Evolutionary conservation across 2,329 filamentous ascomycete genomes (phyloP), one percentile per base, ranked within the genome.

Genomic region (Neoarthrinium moseri): DNA sequence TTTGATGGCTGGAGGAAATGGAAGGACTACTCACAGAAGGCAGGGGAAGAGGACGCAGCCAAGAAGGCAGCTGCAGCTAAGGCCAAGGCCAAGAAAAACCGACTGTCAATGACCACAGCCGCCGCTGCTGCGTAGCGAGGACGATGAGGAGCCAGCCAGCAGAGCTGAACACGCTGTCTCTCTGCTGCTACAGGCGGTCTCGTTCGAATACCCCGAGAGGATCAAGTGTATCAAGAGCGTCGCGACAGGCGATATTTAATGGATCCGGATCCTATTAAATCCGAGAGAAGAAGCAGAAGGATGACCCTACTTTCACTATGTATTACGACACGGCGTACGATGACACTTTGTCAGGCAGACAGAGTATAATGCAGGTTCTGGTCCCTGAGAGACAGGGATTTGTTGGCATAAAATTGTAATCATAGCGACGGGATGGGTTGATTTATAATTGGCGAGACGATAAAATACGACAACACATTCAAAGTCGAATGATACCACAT

Each of bases 1-100:
- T 97, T 94, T 64, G 92, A 97, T 64, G 94, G 94, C 51, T 99
- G 94, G 94, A 83, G 91, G 45, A 90, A 90, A 67, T 99, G 94
- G 94, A 96, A 96, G 66, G 89, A 94, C 59, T 92, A 89, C 61
- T 74, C 73, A 7, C 71, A 75, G 47, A 71, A 73, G 49, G 64
- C 64, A 4, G 69, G 73, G 20, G 67, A 70, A 44, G 62, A 68
- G 17, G 73, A 73, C 22, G 64, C 69, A 4, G 60, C 56, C 15
- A 73, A 71, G 54, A 74, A 73, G 54, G 56, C 60, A 6, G 62
- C 65, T 12, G 55, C 64, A 20, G 58, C 40, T 23, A 66, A 66
- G 46, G 52, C 49, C n/a, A 67, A 64, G 50, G 53, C 59, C 6
- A 79, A 74, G 61, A 77, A 76, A 60, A 70, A 65, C 40, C 67